Percentiles rank a stretch among this genome's conserved stretches.
phyloP scores from a whole-genome alignment of 176 grass and related monocot genomes.

The Panicum miliaceum region DNA sequence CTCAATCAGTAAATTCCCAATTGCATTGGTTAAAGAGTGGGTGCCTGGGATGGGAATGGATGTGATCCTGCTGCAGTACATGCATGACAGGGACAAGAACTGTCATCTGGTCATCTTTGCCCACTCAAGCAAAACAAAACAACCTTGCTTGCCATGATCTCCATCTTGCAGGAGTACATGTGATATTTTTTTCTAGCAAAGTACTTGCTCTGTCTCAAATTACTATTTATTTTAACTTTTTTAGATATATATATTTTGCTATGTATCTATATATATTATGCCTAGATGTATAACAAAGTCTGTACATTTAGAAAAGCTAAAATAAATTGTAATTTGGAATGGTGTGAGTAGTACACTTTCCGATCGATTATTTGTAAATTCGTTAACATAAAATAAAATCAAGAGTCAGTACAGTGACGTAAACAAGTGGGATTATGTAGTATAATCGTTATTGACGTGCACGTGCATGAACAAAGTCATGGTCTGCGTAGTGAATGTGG shows the following conservation, averaged over 20 bases:
- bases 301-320: too few species aligned
- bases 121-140: slow-evolving; percentile 10
- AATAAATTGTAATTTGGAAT: too few species aligned
- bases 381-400: background rate
- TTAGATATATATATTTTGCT: too few species aligned
- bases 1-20: slow-evolving; percentile 21
- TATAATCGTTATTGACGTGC: slow-evolving; percentile 13
- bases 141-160: slow-evolving; percentile 4
- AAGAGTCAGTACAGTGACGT: slow-evolving; percentile 2
- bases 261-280: too few species aligned
- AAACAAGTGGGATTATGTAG: too few species aligned
- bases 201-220: too few species aligned
- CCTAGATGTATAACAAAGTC: too few species aligned
- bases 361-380: background rate
- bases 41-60: background rate
- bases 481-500: background rate
- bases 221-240: too few species aligned
- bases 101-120: background rate
- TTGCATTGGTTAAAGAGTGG: background rate
- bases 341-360: background rate
- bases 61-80: background rate
- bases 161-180: background rate
- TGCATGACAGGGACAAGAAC: background rate
- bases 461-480: slow-evolving; percentile 31
- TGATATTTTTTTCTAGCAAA: background rate